These are phyloP conservation scores for Colletotrichum tabaci DNA, from an alignment of 2,329 filamentous ascomycete species.

Conservation along the genomic window DNA sequence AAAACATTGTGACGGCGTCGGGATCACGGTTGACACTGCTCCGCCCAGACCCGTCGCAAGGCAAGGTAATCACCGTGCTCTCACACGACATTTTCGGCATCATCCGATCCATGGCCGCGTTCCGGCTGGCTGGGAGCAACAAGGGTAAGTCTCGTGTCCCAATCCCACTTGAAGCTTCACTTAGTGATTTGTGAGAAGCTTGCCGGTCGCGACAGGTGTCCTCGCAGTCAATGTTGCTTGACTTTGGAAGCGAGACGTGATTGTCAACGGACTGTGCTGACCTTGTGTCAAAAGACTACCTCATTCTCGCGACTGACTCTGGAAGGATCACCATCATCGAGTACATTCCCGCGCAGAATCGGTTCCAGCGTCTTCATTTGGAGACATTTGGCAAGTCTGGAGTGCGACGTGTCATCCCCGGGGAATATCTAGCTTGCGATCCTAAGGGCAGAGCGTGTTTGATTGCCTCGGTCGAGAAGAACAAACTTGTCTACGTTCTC, in stretches of 20 bases:
- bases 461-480: conserved; percentile 96
- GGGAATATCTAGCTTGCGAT: conserved; percentile 95
- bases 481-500: conserved; percentile 98
- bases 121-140: conserved; percentile 91
- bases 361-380: conserved; percentile 89
- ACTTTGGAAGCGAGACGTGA: conserved; percentile 17
- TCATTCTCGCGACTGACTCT: conserved; percentile 95
- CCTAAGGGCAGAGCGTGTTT: conserved; percentile 96
- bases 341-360: conserved; percentile 88
- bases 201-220: conserved; percentile 33
- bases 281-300: conserved; percentile 78
- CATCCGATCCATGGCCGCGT: conserved; percentile 88
- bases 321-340: conserved; percentile 95
- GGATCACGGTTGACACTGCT: conserved; percentile 91
- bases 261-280: conserved; percentile 41
- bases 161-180: conserved; percentile 66
- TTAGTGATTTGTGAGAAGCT: conserved; percentile 72
- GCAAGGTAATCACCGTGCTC: conserved; percentile 87
- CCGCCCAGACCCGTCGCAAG: conserved; percentile 86
- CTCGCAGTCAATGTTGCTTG: conserved; percentile 20
- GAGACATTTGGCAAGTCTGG: conserved; percentile 99
- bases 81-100: conserved; percentile 98
- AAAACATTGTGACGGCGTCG: conserved; percentile 95
- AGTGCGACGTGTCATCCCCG: conserved; percentile 91
- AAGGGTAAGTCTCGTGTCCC: conserved; percentile 82